Conservation (phyloP, 1,284 basidiomycete species). For the Phlebopus sp. region DNA sequence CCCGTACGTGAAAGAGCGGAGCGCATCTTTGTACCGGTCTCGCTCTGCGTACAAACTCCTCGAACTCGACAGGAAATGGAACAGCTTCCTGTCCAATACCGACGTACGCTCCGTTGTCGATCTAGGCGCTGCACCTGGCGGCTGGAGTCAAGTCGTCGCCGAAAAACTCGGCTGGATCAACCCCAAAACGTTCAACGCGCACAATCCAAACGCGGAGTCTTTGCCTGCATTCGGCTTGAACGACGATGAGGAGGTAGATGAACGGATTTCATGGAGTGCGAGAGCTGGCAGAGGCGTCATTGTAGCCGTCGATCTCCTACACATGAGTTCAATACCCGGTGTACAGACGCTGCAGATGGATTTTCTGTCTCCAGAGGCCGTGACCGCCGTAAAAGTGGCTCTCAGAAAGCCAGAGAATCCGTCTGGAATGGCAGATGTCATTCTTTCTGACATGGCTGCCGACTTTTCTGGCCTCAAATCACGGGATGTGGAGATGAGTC, state of each 20-base stretch:
- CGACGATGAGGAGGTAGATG: conserved; percentile 1
- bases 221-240: not conserved
- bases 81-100: conserved; percentile 48
- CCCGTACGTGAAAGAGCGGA: conserved; percentile 65
- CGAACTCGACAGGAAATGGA: conserved; percentile 59
- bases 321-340: conserved; percentile 64
- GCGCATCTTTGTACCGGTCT: conserved; percentile 57
- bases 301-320: conserved; percentile 73
- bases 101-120: conserved; percentile 69
- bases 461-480: conserved; percentile 64
- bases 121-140: conserved; percentile 84
- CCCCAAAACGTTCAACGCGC: not conserved
- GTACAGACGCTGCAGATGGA: conserved; percentile 71
- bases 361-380: conserved; percentile 64
- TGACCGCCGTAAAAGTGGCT: conserved; percentile 44
- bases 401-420: conserved; percentile 37
- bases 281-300: conserved; percentile 49
- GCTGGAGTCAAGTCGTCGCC: conserved; percentile 84
- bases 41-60: conserved; percentile 85
- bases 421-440: conserved; percentile 59
- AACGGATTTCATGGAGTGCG: conserved; percentile 4
- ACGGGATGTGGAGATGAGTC: conserved; percentile 57
- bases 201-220: not conserved
- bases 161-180: conserved; percentile 48
- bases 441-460: conserved; percentile 77